Conservation (phyloP, 176 grass and related monocot genomes). For the Musa beccarii region DNA sequence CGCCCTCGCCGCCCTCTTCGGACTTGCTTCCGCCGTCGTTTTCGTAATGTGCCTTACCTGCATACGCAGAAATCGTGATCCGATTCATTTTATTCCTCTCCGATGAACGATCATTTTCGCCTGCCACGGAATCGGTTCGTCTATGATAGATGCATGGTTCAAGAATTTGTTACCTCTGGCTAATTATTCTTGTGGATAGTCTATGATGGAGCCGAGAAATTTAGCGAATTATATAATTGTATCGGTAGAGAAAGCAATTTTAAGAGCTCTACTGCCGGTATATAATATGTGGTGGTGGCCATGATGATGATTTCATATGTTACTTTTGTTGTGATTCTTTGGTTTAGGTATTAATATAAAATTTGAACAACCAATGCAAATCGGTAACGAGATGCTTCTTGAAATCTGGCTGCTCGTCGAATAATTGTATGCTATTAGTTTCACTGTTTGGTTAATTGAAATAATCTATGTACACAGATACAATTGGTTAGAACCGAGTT, state of each 20-base stretch:
- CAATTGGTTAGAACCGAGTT: slow-evolving; percentile 62
- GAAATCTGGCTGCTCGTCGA: too few species aligned
- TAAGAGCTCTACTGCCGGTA: not conserved
- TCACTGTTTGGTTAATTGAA: not conserved
- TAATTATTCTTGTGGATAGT: not conserved
- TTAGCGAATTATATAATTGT: not conserved
- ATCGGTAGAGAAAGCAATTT: not conserved
- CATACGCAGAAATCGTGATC: not conserved
- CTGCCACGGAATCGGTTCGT: too few species aligned
- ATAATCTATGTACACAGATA: slow-evolving; percentile 25
- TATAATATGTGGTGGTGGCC: too few species aligned
- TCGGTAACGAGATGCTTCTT: too few species aligned
- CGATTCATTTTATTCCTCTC: not conserved
- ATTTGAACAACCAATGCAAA: too few species aligned
- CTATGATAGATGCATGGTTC: too few species aligned
- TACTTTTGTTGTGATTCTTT: too few species aligned
- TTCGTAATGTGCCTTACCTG: slow-evolving; percentile 29
- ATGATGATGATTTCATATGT: too few species aligned
- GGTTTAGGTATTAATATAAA: too few species aligned
- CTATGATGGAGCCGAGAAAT: not conserved
- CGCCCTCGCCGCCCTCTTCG: slow-evolving; percentile 49
- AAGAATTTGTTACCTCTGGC: too few species aligned
- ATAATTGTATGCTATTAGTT: not conserved
- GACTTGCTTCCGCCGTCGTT: slow-evolving; percentile 40
- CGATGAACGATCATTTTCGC: not conserved